Conservation (phyloP, 1,139 yeast species). For the Suhomyces guaymorum region DNA sequence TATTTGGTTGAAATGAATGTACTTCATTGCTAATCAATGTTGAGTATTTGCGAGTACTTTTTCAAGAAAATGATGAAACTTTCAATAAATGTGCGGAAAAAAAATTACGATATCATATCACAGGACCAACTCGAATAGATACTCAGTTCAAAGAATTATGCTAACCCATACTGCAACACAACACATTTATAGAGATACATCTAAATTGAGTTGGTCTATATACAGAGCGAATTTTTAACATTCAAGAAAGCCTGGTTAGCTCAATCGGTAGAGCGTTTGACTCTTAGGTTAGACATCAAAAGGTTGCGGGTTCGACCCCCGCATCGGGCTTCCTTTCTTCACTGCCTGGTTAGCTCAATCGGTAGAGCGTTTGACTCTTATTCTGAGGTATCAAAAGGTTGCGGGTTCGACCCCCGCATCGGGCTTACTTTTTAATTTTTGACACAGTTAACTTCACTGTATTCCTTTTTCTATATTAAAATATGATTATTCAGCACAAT, state of each 20-base stretch:
- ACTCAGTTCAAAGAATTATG: too few species aligned
- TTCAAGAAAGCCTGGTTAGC: slow-evolving; percentile 15
- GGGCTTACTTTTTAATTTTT: slow-evolving; percentile 29
- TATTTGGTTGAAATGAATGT: too few species aligned
- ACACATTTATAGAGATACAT: too few species aligned
- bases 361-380: slow-evolving; percentile 20
- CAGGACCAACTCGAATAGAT: too few species aligned
- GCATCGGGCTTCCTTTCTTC: slow-evolving; percentile 53
- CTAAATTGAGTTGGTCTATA: too few species aligned
- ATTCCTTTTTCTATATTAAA: too few species aligned
- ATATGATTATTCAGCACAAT: slow-evolving; percentile 9
- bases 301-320: slow-evolving; percentile 55
- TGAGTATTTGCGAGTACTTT: too few species aligned
- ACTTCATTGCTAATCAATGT: too few species aligned
- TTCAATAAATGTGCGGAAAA: too few species aligned
- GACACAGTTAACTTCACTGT: not conserved
- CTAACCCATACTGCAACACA: too few species aligned
- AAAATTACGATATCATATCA: too few species aligned
- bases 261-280: slow-evolving; percentile 20
- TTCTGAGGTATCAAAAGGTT: slow-evolving; percentile 39
- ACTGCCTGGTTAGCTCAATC: slow-evolving; percentile 19
- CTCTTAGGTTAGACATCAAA: slow-evolving; percentile 30
- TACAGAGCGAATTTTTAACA: not conserved
- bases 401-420: slow-evolving; percentile 55
- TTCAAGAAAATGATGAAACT: too few species aligned